phyloP scores from a whole-genome alignment of 192 early-diverging fungal species.

The Radiomyces spectabilis region DNA sequence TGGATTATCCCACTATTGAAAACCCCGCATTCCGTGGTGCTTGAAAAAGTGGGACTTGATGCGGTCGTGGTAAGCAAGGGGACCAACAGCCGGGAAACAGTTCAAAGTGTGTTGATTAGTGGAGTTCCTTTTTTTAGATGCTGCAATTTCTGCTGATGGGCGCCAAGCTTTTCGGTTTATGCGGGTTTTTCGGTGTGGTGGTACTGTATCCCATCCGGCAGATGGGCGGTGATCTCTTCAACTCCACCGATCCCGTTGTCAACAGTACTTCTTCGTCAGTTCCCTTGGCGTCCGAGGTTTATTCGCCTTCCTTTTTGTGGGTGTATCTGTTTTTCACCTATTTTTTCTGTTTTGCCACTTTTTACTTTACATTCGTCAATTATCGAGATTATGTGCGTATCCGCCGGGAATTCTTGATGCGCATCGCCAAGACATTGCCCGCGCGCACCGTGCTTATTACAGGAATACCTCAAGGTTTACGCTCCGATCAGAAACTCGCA shows the following conservation, averaged over 20 bases:
- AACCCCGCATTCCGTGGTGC: constrained; percentile 32
- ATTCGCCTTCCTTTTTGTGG: constrained; percentile 14
- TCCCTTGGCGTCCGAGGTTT: neutral
- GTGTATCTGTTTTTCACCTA: constrained; percentile 45
- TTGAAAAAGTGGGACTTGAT: constrained; percentile 49
- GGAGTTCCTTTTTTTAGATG: constrained; percentile 28
- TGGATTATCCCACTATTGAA: constrained; percentile 43
- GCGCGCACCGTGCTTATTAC: constrained; percentile 66
- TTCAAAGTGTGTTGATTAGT: too few relatives aligned
- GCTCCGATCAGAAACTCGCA: constrained; percentile 44
- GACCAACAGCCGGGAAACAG: too few relatives aligned
- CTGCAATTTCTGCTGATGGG: constrained; percentile 44
- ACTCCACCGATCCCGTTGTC: constrained; percentile 15
- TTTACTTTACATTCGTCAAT: constrained; percentile 42
- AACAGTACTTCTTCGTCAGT: neutral
- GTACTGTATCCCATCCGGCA: constrained; percentile 40
- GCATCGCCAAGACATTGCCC: constrained; percentile 29
- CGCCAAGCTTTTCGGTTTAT: constrained; percentile 38
- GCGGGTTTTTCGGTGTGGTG: constrained; percentile 37
- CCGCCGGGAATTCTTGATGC: constrained; percentile 34
- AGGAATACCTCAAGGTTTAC: constrained; percentile 53
- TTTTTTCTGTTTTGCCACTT: constrained; percentile 39
- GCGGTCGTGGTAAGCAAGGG: constrained; percentile 52
- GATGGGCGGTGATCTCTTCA: constrained; percentile 22
- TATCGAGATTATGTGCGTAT: constrained; percentile 42